phyloP scores from a whole-genome alignment of 495 filamentous ascomycete genomes.

The Hamigera avellanea region DNA sequence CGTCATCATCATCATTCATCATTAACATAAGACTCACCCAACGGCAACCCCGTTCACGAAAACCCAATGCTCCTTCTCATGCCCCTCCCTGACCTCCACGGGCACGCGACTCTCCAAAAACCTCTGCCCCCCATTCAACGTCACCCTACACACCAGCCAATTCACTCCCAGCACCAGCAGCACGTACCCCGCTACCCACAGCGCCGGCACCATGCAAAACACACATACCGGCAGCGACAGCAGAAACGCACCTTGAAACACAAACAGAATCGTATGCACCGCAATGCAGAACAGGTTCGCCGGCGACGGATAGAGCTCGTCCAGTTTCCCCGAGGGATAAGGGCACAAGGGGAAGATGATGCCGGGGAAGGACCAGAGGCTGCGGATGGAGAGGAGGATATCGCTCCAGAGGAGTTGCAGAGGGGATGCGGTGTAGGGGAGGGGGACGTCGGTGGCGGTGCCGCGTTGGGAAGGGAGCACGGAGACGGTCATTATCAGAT shows the following conservation, averaged over 20 bases:
- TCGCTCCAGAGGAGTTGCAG: slow-evolving; percentile 43
- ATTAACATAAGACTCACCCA: too few relatives aligned
- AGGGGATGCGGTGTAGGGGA: slow-evolving; percentile 49
- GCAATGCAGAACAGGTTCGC: slow-evolving; percentile 37
- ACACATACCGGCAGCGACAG: slow-evolving; percentile 36
- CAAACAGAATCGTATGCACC: slow-evolving; percentile 37
- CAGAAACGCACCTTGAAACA: slow-evolving; percentile 25
- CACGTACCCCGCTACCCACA: slow-evolving; percentile 34
- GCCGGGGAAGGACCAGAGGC: slow-evolving; percentile 37
- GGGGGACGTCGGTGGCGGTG: slow-evolving; percentile 2
- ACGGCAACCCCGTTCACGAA: slow-evolving; percentile 27
- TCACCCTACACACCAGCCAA: slow-evolving; percentile 28
- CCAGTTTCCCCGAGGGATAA: slow-evolving; percentile 35
- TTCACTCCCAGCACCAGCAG: slow-evolving; percentile 32
- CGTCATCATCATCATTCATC: too few relatives aligned
- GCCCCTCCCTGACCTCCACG: slow-evolving; percentile 7
- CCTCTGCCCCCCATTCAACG: slow-evolving; percentile 28
- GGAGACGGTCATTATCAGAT: neutral
- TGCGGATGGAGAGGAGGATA: slow-evolving; percentile 38
- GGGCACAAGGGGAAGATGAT: slow-evolving; percentile 42
- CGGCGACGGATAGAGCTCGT: slow-evolving; percentile 43
- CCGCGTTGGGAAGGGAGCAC: neutral
- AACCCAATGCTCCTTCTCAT: slow-evolving; percentile 25
- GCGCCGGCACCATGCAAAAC: slow-evolving; percentile 31
- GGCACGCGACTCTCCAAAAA: slow-evolving; percentile 13